These are phyloP conservation scores for Xylaria palmicola DNA, from an alignment of 495 filamentous ascomycete genomes.

Conservation along the genomic window DNA sequence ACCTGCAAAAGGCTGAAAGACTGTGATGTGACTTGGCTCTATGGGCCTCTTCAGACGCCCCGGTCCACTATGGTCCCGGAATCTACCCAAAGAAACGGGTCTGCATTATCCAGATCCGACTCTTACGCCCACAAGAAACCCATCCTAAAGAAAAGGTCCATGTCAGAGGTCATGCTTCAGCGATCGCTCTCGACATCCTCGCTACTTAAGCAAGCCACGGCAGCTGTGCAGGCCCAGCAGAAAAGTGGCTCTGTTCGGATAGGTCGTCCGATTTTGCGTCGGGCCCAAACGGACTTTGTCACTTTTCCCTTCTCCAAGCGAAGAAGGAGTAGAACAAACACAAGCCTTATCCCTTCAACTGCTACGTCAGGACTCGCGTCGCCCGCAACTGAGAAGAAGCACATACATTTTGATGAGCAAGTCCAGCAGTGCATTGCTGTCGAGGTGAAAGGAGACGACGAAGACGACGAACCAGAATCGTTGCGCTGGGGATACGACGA, in stretches of 20 bases:
- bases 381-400: slow-evolving; percentile 67
- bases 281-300: slow-evolving; percentile 67
- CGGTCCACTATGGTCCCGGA: slow-evolving; percentile 44
- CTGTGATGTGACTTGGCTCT: slow-evolving; percentile 96
- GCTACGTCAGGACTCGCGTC: slow-evolving; percentile 64
- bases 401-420: slow-evolving; percentile 95
- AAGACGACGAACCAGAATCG: slow-evolving; percentile 58
- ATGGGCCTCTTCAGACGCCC: slow-evolving; percentile 83
- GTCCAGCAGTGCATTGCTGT: slow-evolving; percentile 96
- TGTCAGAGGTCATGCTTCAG: slow-evolving; percentile 94
- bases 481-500: slow-evolving; percentile 44
- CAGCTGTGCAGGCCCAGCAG: slow-evolving; percentile 87
- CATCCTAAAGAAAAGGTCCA: slow-evolving; percentile 93
- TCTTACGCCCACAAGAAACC: slow-evolving; percentile 85
- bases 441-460: slow-evolving; percentile 73
- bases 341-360: slow-evolving; percentile 57
- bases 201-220: slow-evolving; percentile 88
- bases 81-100: slow-evolving; percentile 51
- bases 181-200: slow-evolving; percentile 87
- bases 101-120: slow-evolving; percentile 69
- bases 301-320: slow-evolving; percentile 56
- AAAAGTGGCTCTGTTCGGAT: slow-evolving; percentile 48
- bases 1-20: slow-evolving; percentile 79
- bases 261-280: slow-evolving; percentile 45
- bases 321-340: slow-evolving; percentile 54